A percentile compares a stretch with the other conserved stretches of the same genome.
phyloP scores from a whole-genome alignment of 2,329 filamentous ascomycete species.

The Fusarium gaditjirri region DNA sequence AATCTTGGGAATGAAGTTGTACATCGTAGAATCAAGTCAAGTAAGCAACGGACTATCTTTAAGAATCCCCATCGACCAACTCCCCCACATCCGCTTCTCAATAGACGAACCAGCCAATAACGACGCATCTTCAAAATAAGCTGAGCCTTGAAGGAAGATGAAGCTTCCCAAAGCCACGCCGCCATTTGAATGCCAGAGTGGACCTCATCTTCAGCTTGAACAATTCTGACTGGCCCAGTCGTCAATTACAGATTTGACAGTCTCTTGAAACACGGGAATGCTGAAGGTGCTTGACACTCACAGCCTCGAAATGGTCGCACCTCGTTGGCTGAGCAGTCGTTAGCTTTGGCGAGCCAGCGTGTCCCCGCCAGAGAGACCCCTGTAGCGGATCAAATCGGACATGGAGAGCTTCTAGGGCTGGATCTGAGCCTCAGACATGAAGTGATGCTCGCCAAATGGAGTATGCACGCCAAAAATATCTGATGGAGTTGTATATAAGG shows the following conservation, averaged over 20 bases:
- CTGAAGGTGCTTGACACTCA: not conserved
- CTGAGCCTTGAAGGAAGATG: not conserved
- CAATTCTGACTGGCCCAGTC: conserved; percentile 17
- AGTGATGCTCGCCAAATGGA: not conserved
- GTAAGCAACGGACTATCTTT: conserved; percentile 9
- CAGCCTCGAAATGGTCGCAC: conserved; percentile 10
- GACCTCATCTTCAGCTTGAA: not conserved
- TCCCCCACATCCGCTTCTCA: conserved; percentile 4
- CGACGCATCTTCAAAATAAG: not conserved
- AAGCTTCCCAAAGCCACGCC: conserved; percentile 15
- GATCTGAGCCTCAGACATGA: conserved; percentile 19
- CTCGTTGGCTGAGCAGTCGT: conserved; percentile 19
- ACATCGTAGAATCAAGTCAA: not conserved
- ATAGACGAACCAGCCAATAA: conserved; percentile 17
- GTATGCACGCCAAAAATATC: not conserved
- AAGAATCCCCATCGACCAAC: not conserved
- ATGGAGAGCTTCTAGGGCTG: not conserved
- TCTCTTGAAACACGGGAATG: not conserved
- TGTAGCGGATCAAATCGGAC: not conserved
- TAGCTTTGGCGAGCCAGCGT: conserved; percentile 36
- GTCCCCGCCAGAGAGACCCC: conserved; percentile 7
- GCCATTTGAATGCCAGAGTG: not conserved
- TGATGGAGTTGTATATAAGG: conserved; percentile 24
- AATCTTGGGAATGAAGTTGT: not conserved
- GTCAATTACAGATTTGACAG: conserved; percentile 3